phyloP scores from a whole-genome alignment of 2,329 filamentous ascomycete genomes.

The Fusarium bulbicola region DNA sequence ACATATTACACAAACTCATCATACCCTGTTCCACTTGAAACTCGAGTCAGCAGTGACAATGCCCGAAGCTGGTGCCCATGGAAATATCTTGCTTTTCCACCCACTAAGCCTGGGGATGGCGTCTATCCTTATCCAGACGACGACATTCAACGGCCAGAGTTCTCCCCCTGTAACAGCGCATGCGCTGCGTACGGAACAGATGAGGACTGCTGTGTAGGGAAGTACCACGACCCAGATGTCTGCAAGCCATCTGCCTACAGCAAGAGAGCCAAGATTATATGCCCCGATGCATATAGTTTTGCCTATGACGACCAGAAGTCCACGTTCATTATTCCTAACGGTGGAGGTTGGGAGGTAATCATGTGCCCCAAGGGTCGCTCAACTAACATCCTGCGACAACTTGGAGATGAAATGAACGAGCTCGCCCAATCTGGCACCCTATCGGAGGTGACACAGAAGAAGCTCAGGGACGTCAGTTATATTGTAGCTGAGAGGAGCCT shows the following conservation, averaged over 20 bases:
- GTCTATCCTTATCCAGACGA: conserved; percentile 85
- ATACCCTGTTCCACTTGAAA: conserved; percentile 75
- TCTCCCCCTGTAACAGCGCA: conserved; percentile 81
- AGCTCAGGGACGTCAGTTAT: conserved; percentile 48
- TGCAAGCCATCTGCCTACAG: conserved; percentile 77
- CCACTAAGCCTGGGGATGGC: conserved; percentile 75
- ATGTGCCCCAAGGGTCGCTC: conserved; percentile 75
- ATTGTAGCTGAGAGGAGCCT: conserved; percentile 45
- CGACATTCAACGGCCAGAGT: conserved; percentile 73
- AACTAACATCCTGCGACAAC: conserved; percentile 65
- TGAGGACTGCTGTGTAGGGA: conserved; percentile 79
- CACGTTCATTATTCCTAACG: conserved; percentile 70
- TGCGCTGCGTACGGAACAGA: conserved; percentile 75
- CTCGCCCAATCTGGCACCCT: conserved; percentile 56
- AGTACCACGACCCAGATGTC: conserved; percentile 68
- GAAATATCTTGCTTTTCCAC: conserved; percentile 75
- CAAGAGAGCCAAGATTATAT: conserved; percentile 75
- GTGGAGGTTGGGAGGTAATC: conserved; percentile 80
- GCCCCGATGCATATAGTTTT: conserved; percentile 86
- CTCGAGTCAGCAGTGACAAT: conserved; percentile 62
- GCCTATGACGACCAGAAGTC: conserved; percentile 69
- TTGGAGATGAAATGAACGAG: conserved; percentile 59
- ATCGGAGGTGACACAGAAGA: conserved; percentile 44
- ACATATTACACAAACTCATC: conserved; percentile 69
- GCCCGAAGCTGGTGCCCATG: conserved; percentile 81